A percentile compares a stretch with the other conserved stretches of the same genome.
Conservation (phyloP, 352 stramenopile species). For the Globisporangium spinosum region DNA sequence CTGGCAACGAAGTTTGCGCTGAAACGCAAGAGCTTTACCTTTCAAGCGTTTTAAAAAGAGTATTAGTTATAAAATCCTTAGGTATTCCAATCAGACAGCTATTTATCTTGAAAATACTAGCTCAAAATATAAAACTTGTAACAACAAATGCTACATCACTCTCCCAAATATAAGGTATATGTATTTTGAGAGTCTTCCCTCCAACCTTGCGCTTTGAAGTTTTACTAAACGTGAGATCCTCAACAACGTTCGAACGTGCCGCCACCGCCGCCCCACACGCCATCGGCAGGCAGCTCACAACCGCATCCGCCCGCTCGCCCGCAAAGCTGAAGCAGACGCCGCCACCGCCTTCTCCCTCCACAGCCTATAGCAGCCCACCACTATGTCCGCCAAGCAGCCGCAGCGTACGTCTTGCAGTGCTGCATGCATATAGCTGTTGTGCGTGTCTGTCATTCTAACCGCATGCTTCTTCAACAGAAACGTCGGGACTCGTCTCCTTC, state of each 20-base stretch:
- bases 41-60: not conserved
- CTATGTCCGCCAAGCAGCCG: constrained; percentile 38
- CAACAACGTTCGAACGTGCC: constrained; percentile 30
- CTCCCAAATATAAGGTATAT: not conserved
- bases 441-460: not conserved
- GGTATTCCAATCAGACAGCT: too few species aligned
- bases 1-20: not conserved
- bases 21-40: not conserved
- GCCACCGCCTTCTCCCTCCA: not conserved
- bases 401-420: constrained; percentile 10
- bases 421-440: not conserved
- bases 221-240: constrained; percentile 41
- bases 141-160: too few species aligned
- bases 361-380: constrained; percentile 12
- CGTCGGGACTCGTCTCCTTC: constrained; percentile 91
- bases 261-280: not conserved
- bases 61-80: not conserved
- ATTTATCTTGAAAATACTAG: too few species aligned
- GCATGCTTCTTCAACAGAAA: constrained; percentile 30
- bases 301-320: constrained; percentile 8
- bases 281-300: constrained; percentile 4
- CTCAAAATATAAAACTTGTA: too few species aligned
- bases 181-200: not conserved
- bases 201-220: constrained; percentile 6
- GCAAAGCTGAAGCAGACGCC: constrained; percentile 18